Percentiles rank a stretch among this genome's conserved stretches.
Conservation (phyloP, 2,329 filamentous ascomycete genomes). For the Hymenoscyphus infarciens region DNA sequence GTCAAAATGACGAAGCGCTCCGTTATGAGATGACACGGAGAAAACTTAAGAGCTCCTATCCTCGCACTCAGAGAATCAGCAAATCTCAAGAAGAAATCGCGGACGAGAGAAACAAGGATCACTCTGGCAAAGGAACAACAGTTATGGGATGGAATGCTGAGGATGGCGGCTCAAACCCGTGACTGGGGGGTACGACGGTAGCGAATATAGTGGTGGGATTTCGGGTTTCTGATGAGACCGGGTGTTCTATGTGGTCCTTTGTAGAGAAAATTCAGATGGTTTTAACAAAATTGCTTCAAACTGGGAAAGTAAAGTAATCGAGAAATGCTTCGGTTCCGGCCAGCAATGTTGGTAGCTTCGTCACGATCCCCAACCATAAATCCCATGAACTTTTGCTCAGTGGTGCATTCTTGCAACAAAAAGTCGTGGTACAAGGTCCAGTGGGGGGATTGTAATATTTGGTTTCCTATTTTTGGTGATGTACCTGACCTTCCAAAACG, state of each 20-base stretch:
- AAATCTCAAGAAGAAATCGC: conserved; percentile 1
- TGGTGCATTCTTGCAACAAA: too few relatives aligned
- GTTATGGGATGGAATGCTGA: background rate
- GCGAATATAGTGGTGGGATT: background rate
- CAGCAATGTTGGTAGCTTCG: too few relatives aligned
- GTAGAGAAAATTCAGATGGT: background rate
- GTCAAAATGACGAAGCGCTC: background rate
- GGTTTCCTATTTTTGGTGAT: too few relatives aligned
- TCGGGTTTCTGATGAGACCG: background rate
- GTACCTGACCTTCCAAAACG: background rate
- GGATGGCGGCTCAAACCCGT: background rate
- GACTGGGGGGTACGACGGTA: background rate
- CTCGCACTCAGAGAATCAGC: background rate
- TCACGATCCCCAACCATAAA: too few relatives aligned
- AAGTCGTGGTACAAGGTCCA: too few relatives aligned
- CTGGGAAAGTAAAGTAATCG: too few relatives aligned
- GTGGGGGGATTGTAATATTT: too few relatives aligned
- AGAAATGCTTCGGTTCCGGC: too few relatives aligned
- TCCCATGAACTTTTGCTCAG: too few relatives aligned
- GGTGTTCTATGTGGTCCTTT: background rate
- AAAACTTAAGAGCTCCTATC: background rate
- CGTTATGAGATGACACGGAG: background rate
- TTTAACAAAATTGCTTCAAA: background rate
- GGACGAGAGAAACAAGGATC: background rate
- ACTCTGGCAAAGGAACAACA: background rate